phyloP scores from a whole-genome alignment of 805 yeast genomes.

The Myxozyma monticola region DNA sequence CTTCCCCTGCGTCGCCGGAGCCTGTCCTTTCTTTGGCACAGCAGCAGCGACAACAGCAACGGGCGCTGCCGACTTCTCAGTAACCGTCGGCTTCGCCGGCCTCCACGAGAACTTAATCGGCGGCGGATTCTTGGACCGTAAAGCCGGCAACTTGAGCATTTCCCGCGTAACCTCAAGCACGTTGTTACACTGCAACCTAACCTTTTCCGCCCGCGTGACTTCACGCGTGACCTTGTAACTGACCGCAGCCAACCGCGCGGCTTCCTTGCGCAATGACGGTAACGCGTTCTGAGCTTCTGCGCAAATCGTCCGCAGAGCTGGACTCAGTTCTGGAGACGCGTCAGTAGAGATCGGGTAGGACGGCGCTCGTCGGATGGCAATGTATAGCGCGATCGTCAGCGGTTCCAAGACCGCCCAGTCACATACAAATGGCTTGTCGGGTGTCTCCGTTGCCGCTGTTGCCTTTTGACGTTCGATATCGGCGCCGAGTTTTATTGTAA shows the following conservation, averaged over 20 bases:
- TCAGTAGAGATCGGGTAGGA: slow-evolving; percentile 27
- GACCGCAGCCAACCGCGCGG: not conserved
- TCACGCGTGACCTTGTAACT: not conserved
- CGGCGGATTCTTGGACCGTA: slow-evolving; percentile 23
- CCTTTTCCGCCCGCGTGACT: too few relatives aligned
- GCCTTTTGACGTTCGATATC: too few relatives aligned
- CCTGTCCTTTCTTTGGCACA: too few relatives aligned
- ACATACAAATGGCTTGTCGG: not conserved
- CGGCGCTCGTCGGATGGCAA: slow-evolving; percentile 16
- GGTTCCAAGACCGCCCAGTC: slow-evolving; percentile 27
- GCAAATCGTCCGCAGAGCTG: slow-evolving; percentile 16
- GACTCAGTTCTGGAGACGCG: slow-evolving; percentile 23
- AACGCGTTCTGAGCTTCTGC: slow-evolving; percentile 17
- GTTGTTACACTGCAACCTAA: slow-evolving; percentile 18
- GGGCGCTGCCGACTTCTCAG: too few relatives aligned
- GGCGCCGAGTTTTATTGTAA: slow-evolving; percentile 1
- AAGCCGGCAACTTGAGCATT: slow-evolving; percentile 14
- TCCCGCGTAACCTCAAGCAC: slow-evolving; percentile 19
- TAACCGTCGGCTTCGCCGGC: too few relatives aligned
- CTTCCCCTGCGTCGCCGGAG: too few relatives aligned
- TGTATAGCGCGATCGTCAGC: slow-evolving; percentile 16
- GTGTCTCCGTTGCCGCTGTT: not conserved
- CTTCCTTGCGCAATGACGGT: slow-evolving; percentile 6
- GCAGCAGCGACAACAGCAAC: too few relatives aligned
- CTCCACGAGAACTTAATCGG: slow-evolving; percentile 27